phyloP scores from a whole-genome alignment of 257 asterid genomes.

The Paraleonurus japonicus region DNA sequence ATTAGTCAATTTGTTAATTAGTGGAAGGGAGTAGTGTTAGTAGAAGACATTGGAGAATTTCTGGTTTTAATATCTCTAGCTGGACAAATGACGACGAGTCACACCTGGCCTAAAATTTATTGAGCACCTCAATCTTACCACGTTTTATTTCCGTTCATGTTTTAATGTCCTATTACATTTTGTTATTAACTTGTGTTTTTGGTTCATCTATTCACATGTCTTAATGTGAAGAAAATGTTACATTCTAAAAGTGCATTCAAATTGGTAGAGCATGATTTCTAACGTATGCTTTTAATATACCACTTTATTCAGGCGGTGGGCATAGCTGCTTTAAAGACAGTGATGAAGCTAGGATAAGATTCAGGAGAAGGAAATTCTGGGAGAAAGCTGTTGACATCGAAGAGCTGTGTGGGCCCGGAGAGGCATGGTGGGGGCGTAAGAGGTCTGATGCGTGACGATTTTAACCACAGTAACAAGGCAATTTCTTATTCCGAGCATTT shows the following conservation, averaged over 20 bases:
- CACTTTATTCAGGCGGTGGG: constrained; percentile 74
- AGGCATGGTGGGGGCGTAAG: constrained; percentile 99
- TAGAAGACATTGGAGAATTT: not conserved
- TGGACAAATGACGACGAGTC: not conserved
- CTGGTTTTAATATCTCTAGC: not conserved
- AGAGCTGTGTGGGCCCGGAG: constrained; percentile 92
- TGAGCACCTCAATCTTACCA: not conserved
- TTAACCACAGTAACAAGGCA: constrained; percentile 83
- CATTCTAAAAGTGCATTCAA: not conserved
- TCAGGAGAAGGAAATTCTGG: constrained; percentile 80
- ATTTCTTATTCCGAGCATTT: constrained; percentile 66
- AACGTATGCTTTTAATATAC: no score
- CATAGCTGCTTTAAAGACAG: constrained; percentile 93
- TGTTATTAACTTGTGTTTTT: not conserved
- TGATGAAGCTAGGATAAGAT: constrained; percentile 88
- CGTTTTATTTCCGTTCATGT: not conserved
- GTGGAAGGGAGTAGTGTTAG: not conserved
- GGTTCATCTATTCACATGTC: not conserved
- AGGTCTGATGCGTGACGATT: constrained; percentile 90
- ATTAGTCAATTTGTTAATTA: not conserved
- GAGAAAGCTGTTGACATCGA: constrained; percentile 78
- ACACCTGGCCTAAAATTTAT: not conserved
- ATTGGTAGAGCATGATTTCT: not conserved
- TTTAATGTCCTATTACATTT: not conserved
- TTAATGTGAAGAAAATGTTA: not conserved